Base-by-base conservation (phyloP, 768 basidiomycete species). In the Naganishia onofrii region DNA sequence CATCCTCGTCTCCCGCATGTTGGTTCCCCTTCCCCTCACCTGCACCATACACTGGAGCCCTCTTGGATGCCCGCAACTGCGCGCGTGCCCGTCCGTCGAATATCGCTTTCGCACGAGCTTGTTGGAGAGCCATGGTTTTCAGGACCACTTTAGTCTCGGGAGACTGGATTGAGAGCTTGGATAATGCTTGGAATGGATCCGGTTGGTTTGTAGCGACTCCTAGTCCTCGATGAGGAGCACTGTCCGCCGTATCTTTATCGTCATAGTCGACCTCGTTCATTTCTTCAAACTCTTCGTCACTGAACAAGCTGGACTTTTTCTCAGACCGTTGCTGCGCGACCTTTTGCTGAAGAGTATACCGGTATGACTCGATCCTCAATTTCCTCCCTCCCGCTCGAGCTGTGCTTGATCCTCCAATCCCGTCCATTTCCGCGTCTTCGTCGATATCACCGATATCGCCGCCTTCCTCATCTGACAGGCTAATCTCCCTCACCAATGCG, bases 41-140 rank as follows among this genome's bases (percentile, higher is more conserved):
- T 1, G 68, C 68, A 28, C 56, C 57, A 17, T 60, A 69, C 3
- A 69, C 56, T 44, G 56, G 57, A 46, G 56, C 57, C 34, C 68
- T 54, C 28, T 69, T 32, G 44, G 68, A 26, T 13, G 55, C 31
- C 6, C 57, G 56, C 6, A 69, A 44, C 7, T 52, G 32, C 12
- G 48, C 56, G 10, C 56, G 42, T 17, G 66, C 66, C 17, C 57
- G 67, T n/a, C 17, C 46, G 28, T 67, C 56, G 51, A 71, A 71
- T 48, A 71, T 66, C 15, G 70, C 70, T 52, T 60, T 55, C 36
- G 70, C 70, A 52, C 66, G 54, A 32, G 55, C 29, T 67, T 68
- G 42, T n/a, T 68, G 66, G 13, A 60, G 51, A 1, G 70, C 70
- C 66, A 71, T 71, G 5, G 70, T 71, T 29, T 56, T 67, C 34